Percentiles rank a stretch among this genome's conserved stretches.
Evolutionary conservation across 78 protist genomes (phyloP).

Genomic region (Guillardia theta): DNA sequence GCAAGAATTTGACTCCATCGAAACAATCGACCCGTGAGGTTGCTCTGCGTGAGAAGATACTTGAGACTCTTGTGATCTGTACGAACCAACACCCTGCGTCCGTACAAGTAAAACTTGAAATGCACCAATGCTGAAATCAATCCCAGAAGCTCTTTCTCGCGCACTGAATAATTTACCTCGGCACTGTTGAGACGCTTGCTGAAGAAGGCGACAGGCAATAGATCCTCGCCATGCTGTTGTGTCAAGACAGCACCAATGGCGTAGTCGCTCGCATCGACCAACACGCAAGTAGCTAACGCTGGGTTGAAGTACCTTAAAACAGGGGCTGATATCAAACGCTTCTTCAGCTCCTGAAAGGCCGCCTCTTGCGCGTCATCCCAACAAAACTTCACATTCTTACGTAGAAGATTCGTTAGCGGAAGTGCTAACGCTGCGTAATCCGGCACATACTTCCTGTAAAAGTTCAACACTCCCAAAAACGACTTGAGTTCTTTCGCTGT

Average conservation of each 20-base stretch:
- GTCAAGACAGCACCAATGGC: slow-evolving; percentile 49
- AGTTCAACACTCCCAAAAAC: too few species aligned
- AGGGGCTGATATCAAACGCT: neutral
- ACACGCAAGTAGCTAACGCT: neutral
- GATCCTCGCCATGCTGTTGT: slow-evolving; percentile 39
- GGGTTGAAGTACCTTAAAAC: neutral
- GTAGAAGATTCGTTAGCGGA: too few species aligned
- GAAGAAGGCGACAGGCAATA: slow-evolving; percentile 38
- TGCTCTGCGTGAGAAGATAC: neutral
- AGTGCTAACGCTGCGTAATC: too few species aligned
- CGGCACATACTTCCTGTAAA: too few species aligned
- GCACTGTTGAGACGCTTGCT: slow-evolving; percentile 3
- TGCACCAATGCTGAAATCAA: neutral
- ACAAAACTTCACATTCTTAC: too few species aligned
- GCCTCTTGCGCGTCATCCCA: neutral
- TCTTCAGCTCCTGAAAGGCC: slow-evolving; percentile 12
- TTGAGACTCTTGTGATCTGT: slow-evolving; percentile 55
- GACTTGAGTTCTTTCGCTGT: too few species aligned
- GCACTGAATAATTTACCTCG: slow-evolving; percentile 19
- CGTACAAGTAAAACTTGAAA: neutral
- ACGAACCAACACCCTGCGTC: neutral
- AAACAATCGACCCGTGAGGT: neutral
- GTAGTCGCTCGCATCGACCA: slow-evolving; percentile 47
- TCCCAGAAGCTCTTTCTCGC: slow-evolving; percentile 46
- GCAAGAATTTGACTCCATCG: neutral